A percentile compares a stretch with the other conserved stretches of the same genome.
Conservation (phyloP, 106 monocot genomes). For the Platanthera zijinensis region DNA sequence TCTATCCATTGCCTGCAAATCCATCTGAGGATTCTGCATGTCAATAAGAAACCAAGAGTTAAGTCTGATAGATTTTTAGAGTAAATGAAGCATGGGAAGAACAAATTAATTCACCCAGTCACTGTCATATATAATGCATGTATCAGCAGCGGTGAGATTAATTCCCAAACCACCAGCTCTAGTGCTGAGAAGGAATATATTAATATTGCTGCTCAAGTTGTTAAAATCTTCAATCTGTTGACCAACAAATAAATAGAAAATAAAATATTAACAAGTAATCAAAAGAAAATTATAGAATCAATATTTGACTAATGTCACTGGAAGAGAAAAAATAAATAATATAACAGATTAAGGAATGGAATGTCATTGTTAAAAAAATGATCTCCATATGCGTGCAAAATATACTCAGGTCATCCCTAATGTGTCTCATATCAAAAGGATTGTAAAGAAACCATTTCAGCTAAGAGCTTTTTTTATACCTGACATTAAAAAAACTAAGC, state of each 20-base stretch:
- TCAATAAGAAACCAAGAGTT: slow-evolving; percentile 6
- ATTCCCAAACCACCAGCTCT: slow-evolving; percentile 95
- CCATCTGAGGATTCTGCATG: slow-evolving; percentile 94
- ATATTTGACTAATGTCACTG: too few species aligned
- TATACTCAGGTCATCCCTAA: too few species aligned
- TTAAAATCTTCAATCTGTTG: slow-evolving; percentile 83
- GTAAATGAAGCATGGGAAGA: not conserved
- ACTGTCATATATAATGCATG: slow-evolving; percentile 95
- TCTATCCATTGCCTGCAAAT: slow-evolving; percentile 98
- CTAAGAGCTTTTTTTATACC: too few species aligned
- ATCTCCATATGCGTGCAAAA: too few species aligned
- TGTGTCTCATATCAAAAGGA: too few species aligned
- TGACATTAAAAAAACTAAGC: too few species aligned
- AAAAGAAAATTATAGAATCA: too few species aligned
- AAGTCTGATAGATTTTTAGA: not conserved
- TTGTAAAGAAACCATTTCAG: too few species aligned
- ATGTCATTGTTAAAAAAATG: too few species aligned
- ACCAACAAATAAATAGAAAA: not conserved
- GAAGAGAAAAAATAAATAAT: too few species aligned
- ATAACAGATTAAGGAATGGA: too few species aligned
- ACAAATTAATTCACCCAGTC: slow-evolving; percentile 68
- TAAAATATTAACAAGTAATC: too few species aligned
- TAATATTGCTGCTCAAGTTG: slow-evolving; percentile 48
- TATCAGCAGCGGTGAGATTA: slow-evolving; percentile 94
- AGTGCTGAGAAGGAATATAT: slow-evolving; percentile 83